phyloP scores from a whole-genome alignment of 805 yeast genomes.

The Yamadazyma sp. region DNA sequence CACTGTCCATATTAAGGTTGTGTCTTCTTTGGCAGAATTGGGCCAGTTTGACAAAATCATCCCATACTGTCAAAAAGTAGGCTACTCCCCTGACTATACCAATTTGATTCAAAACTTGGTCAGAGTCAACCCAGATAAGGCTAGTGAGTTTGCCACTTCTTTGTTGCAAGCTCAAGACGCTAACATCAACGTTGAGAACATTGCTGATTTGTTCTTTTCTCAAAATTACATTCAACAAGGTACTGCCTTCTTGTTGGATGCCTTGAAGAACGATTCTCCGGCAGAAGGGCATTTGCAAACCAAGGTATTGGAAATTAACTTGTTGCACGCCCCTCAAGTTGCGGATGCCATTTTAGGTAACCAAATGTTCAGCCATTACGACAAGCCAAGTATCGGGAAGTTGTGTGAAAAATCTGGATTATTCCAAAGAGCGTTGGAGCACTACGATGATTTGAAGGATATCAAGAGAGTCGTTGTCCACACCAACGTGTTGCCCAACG shows the following conservation, averaged over 20 bases:
- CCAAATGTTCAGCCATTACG: conserved; percentile 93
- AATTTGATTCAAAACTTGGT: conserved; percentile 86
- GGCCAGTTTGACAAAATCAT: conserved; percentile 95
- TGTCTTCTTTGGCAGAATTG: conserved; percentile 86
- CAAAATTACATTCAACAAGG: conserved; percentile 97
- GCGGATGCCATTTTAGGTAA: conserved; percentile 98
- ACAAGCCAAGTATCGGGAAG: conserved; percentile 87
- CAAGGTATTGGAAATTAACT: conserved; percentile 85
- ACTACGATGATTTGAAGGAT: conserved; percentile 90
- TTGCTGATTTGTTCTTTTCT: conserved; percentile 91
- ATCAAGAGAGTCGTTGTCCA: conserved; percentile 93
- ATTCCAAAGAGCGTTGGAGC: conserved; percentile 93
- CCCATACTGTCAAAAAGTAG: conserved; percentile 89
- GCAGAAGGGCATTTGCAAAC: conserved; percentile 96
- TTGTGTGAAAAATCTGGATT: conserved; percentile 96
- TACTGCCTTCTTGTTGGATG: conserved; percentile 94
- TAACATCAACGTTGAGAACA: conserved; percentile 74
- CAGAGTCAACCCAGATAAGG: conserved; percentile 95
- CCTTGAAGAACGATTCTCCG: conserved; percentile 89
- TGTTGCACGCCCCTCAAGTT: conserved; percentile 97
- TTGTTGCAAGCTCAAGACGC: conserved; percentile 61
- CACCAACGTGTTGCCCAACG: conserved; percentile 80
- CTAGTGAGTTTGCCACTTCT: conserved; percentile 93
- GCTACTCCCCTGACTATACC: conserved; percentile 86
- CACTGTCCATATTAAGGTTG: conserved; percentile 82